These are phyloP conservation scores for Platanthera zijinensis DNA, from an alignment of 106 monocot species.

Conservation along the genomic window DNA sequence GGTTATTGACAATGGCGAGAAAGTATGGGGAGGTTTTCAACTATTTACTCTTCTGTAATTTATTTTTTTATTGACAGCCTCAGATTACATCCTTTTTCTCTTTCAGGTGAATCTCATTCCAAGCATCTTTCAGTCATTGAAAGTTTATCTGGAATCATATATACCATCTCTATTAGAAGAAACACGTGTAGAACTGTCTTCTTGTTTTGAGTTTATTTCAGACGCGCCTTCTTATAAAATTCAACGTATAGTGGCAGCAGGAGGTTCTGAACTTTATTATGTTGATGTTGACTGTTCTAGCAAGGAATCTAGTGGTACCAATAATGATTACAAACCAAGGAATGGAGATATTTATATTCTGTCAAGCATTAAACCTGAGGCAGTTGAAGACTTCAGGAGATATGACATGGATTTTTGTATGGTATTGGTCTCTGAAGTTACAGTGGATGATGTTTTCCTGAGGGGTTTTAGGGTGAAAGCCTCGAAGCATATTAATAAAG, in stretches of 20 bases:
- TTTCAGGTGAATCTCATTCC: conserved; percentile 38
- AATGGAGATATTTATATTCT: conserved; percentile 25
- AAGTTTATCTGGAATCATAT: conserved; percentile 25
- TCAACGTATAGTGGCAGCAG: neutral
- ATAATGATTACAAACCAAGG: conserved; percentile 1
- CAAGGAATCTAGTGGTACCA: neutral
- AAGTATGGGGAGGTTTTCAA: too few relatives aligned
- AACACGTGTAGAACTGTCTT: conserved; percentile 28
- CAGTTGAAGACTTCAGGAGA: conserved; percentile 8
- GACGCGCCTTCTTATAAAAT: conserved; percentile 25
- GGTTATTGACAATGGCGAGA: too few relatives aligned
- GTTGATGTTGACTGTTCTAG: conserved; percentile 14
- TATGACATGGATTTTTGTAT: conserved; percentile 15
- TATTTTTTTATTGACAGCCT: too few relatives aligned
- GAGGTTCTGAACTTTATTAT: neutral
- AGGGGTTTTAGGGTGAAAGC: conserved; percentile 17
- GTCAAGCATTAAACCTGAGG: conserved; percentile 13
- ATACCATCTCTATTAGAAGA: conserved; percentile 39
- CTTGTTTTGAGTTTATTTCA: conserved; percentile 17
- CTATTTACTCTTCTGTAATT: neutral
- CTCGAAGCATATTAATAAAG: neutral
- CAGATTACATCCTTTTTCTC: neutral
- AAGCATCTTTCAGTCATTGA: conserved; percentile 17
- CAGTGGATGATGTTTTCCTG: conserved; percentile 6
- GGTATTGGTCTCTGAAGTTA: conserved; percentile 17